Conservation (phyloP, 768 basidiomycete species). For the Suillus subalutaceus region DNA sequence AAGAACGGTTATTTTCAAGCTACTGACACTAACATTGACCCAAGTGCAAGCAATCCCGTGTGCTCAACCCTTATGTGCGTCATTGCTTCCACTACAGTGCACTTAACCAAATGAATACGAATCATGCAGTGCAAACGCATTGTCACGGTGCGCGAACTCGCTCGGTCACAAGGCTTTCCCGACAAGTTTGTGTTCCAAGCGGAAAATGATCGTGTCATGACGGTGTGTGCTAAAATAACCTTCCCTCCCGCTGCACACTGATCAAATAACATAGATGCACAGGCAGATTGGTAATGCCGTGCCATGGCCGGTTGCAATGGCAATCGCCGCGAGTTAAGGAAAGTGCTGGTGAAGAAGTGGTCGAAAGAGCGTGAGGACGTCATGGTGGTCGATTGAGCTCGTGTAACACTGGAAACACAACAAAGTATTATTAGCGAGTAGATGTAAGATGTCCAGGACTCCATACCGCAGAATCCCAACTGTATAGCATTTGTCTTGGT, state of each 20-base stretch:
- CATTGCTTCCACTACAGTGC: neutral
- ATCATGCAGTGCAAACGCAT: constrained; percentile 62
- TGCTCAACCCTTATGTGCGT: constrained; percentile 68
- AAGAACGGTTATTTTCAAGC: constrained; percentile 62
- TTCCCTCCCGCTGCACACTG: neutral
- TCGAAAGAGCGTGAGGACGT: constrained; percentile 36
- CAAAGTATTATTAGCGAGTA: neutral
- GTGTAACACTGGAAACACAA: neutral
- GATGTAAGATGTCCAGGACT: neutral
- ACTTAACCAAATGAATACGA: neutral
- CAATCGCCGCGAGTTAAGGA: constrained; percentile 63
- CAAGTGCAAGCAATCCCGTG: constrained; percentile 73
- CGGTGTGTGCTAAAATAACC: constrained; percentile 45
- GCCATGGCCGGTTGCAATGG: constrained; percentile 63
- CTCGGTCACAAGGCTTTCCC: constrained; percentile 81
- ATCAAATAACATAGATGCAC: constrained; percentile 56
- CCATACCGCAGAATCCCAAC: neutral
- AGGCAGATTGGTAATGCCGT: constrained; percentile 84
- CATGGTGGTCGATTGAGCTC: constrained; percentile 37
- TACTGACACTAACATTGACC: constrained; percentile 77
- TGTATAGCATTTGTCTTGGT: neutral
- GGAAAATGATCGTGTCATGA: constrained; percentile 53
- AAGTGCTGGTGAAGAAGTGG: constrained; percentile 58
- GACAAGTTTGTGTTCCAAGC: constrained; percentile 70
- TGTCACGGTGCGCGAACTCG: constrained; percentile 74